A percentile compares a stretch with the other conserved stretches of the same genome.
Conservation (phyloP, 345 rosid species). For the Hevea brasiliensis region DNA sequence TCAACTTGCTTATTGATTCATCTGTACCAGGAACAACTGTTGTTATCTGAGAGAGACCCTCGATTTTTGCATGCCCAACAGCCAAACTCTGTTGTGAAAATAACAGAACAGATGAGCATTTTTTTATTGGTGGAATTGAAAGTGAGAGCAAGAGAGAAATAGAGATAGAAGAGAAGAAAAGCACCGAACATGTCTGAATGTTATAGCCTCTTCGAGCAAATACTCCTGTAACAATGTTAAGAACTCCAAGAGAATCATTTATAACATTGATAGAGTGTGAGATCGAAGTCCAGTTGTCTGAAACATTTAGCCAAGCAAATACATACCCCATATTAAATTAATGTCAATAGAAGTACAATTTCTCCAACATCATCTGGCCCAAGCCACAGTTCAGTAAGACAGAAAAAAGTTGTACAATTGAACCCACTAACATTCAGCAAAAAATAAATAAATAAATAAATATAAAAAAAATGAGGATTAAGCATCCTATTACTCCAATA, state of each 20-base stretch:
- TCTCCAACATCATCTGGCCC: neutral
- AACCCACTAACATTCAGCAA: neutral
- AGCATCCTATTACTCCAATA: conserved; percentile 3
- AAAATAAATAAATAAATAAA: neutral
- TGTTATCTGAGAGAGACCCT: conserved; percentile 64
- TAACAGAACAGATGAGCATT: conserved; percentile 10
- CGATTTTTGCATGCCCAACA: conserved; percentile 61
- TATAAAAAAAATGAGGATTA: too few species aligned
- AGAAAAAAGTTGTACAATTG: neutral
- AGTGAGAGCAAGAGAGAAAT: conserved; percentile 4
- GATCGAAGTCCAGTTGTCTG: conserved; percentile 82
- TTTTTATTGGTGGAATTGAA: neutral
- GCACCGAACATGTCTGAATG: conserved; percentile 60
- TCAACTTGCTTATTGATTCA: conserved; percentile 62
- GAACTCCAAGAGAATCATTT: conserved; percentile 79
- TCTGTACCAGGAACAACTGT: conserved; percentile 68
- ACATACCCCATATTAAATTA: too few species aligned
- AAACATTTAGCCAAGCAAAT: neutral
- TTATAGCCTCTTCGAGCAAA: conserved; percentile 86
- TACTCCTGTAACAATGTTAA: conserved; percentile 76
- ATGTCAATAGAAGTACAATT: neutral
- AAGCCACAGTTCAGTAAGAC: neutral
- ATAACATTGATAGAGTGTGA: conserved; percentile 77
- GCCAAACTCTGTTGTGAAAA: conserved; percentile 56
- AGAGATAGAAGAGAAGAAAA: conserved; percentile 9